Evolutionary conservation across 352 stramenopile species (phyloP).

Genomic region (Globisporangium nagaii): DNA sequence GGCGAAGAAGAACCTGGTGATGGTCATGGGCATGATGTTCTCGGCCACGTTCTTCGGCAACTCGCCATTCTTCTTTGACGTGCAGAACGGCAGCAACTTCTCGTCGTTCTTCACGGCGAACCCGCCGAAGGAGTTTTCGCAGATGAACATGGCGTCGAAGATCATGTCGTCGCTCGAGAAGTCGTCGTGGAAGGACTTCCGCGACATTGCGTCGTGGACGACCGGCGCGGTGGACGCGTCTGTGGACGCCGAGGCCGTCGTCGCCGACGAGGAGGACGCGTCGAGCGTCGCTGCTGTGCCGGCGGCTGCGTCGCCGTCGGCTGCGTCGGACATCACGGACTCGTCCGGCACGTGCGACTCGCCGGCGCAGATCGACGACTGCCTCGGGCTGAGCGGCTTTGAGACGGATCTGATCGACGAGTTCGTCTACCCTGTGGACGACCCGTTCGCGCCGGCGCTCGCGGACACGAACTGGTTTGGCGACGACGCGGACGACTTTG

Average conservation of each 20-base stretch:
- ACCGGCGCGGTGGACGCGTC: conserved; percentile 27
- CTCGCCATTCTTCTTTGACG: conserved; percentile 60
- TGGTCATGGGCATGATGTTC: conserved; percentile 89
- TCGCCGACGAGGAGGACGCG: conserved; percentile 23
- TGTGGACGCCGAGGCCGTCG: conserved; percentile 22
- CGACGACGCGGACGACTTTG: conserved; percentile 48
- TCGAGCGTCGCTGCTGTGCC: conserved; percentile 10
- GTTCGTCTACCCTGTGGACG: conserved; percentile 79
- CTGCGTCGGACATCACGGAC: conserved; percentile 68
- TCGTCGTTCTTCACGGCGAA: conserved; percentile 78
- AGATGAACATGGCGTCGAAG: conserved; percentile 83
- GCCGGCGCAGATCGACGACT: conserved; percentile 42
- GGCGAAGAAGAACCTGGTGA: conserved; percentile 86
- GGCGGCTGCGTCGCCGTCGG: conserved; percentile 46
- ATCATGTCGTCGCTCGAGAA: conserved; percentile 85
- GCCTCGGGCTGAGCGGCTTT: conserved; percentile 32
- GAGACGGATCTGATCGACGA: conserved; percentile 73
- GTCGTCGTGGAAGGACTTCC: conserved; percentile 86
- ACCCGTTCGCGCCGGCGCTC: conserved; percentile 54
- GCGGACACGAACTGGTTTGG: conserved; percentile 67
- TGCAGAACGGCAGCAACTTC: conserved; percentile 72
- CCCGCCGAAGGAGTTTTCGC: conserved; percentile 69
- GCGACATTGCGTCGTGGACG: conserved; percentile 73
- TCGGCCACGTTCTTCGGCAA: conserved; percentile 83
- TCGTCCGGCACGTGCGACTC: conserved; percentile 48